Conservation (phyloP, 306 rosid genomes). For the Quercus ilex region DNA sequence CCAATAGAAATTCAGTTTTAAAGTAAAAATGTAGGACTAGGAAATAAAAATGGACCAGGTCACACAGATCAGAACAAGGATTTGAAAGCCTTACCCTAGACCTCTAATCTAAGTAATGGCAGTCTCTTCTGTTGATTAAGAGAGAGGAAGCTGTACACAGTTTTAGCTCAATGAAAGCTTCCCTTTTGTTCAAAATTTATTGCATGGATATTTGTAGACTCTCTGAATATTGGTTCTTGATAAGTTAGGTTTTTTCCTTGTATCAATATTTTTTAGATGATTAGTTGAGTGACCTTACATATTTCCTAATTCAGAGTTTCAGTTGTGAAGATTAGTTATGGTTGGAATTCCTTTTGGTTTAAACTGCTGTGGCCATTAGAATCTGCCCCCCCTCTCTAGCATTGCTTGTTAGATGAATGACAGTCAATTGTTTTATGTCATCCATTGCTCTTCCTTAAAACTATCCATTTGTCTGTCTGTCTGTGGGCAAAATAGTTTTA, state of each 20-base stretch:
- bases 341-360: background rate
- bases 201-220: background rate
- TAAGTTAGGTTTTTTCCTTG: background rate
- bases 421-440: slow-evolving; percentile 10
- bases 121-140: background rate
- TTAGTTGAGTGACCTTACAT: background rate
- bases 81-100: background rate
- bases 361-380: background rate
- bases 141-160: background rate
- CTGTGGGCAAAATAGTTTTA: background rate
- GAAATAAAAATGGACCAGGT: slow-evolving; percentile 7
- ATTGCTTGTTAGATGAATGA: background rate
- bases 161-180: background rate
- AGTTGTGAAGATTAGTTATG: background rate
- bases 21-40: background rate
- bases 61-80: background rate
- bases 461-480: background rate
- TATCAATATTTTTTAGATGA: background rate
- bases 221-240: background rate
- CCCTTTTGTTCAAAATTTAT: slow-evolving; percentile 4
- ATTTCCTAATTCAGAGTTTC: background rate
- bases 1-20: slow-evolving; percentile 7
- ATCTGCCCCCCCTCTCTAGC: background rate
- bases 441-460: background rate
- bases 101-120: background rate